These are phyloP conservation scores for Inosperma sp. DNA, from an alignment of 768 basidiomycete genomes.

Conservation along the genomic window DNA sequence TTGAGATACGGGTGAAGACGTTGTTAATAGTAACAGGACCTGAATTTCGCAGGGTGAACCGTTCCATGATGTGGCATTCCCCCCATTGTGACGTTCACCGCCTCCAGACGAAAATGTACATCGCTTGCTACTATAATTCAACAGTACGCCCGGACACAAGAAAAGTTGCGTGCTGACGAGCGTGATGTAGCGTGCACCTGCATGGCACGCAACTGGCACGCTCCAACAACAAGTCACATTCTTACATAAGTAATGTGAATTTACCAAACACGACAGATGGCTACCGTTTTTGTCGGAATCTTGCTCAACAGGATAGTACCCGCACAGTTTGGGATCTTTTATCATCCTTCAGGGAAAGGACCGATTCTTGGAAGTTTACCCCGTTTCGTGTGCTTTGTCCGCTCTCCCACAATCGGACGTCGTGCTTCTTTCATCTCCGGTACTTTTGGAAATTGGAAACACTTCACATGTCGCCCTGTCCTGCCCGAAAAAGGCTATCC, in stretches of 20 bases:
- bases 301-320: conserved; percentile 7
- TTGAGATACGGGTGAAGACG: too few relatives aligned
- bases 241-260: conserved; percentile 1
- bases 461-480: conserved; percentile 62
- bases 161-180: too few relatives aligned
- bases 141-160: too few relatives aligned
- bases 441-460: conserved; percentile 32
- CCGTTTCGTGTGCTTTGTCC: conserved; percentile 45
- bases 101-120: too few relatives aligned
- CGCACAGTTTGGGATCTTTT: conserved; percentile 34
- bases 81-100: too few relatives aligned
- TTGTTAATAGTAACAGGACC: too few relatives aligned
- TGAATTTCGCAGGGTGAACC: too few relatives aligned
- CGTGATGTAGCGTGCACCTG: too few relatives aligned
- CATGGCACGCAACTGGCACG: too few relatives aligned
- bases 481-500: conserved; percentile 47
- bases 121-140: too few relatives aligned
- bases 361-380: conserved; percentile 31
- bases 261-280: conserved; percentile 30
- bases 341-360: conserved; percentile 37
- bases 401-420: conserved; percentile 59
- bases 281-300: conserved; percentile 20
- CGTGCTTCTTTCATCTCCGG: conserved; percentile 37
- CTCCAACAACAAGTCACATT: too few relatives aligned
- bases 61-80: too few relatives aligned